phyloP scores from a whole-genome alignment of 192 early-diverging fungal species.

The Bifiguratus adelaidae region DNA sequence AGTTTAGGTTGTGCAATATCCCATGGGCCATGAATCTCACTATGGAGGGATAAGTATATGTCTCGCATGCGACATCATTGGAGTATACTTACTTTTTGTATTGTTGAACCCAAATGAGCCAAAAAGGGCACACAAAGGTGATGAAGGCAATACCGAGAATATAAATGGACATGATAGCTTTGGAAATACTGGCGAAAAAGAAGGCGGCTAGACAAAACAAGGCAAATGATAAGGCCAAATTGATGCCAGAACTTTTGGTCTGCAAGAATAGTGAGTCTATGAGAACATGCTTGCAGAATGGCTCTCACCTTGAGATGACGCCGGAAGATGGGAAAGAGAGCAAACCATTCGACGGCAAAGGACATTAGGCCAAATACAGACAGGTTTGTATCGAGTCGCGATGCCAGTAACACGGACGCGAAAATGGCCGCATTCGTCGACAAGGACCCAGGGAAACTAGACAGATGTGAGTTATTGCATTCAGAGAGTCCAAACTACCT shows the following conservation, averaged over 20 bases:
- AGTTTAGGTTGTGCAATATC: constrained; percentile 82
- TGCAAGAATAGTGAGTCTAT: not conserved
- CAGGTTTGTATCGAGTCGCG: constrained; percentile 69
- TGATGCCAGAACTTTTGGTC: constrained; percentile 9
- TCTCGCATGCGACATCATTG: not conserved
- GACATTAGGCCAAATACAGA: constrained; percentile 82
- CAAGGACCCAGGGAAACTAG: constrained; percentile 83
- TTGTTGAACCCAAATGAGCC: constrained; percentile 87
- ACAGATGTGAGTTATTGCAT: constrained; percentile 20
- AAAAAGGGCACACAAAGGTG: constrained; percentile 79
- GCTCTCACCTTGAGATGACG: constrained; percentile 56
- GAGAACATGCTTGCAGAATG: constrained; percentile 4
- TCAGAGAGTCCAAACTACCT: constrained; percentile 9
- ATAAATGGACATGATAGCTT: constrained; percentile 55
- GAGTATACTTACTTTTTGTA: constrained; percentile 82
- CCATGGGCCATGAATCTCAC: constrained; percentile 96
- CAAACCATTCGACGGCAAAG: constrained; percentile 88
- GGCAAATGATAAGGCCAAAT: constrained; percentile 41
- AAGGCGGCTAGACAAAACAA: constrained; percentile 48
- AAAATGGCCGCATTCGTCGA: constrained; percentile 96
- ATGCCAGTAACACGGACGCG: constrained; percentile 85
- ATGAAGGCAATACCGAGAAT: constrained; percentile 64
- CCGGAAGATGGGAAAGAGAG: constrained; percentile 87
- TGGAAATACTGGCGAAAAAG: constrained; percentile 59
- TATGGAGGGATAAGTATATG: constrained; percentile 15